Conservation (phyloP, 2,329 filamentous ascomycete genomes). For the Allantophomopsis cytisporea region DNA sequence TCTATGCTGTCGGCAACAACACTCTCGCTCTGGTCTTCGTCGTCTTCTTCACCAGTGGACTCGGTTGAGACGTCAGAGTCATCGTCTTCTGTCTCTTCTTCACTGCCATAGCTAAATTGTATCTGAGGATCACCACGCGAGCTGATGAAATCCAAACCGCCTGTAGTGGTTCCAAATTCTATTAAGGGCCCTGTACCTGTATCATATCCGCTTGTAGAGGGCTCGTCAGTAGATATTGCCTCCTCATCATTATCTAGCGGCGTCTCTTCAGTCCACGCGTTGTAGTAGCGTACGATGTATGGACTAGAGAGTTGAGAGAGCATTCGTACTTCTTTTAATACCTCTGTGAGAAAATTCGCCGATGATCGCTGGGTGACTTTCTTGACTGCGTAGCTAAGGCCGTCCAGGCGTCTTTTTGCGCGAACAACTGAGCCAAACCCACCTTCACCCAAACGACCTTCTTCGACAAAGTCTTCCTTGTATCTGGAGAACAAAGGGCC, state of each 20-base stretch:
- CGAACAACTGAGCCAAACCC: constrained; percentile 96
- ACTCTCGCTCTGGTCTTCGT: constrained; percentile 7
- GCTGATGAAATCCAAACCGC: constrained; percentile 86
- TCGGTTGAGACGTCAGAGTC: constrained; percentile 21
- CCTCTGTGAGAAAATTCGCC: constrained; percentile 60
- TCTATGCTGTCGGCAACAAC: constrained; percentile 5
- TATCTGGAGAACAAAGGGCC: constrained; percentile 55
- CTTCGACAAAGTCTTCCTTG: constrained; percentile 78
- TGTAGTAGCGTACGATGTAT: constrained; percentile 79
- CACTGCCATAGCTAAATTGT: constrained; percentile 55
- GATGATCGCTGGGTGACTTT: constrained; percentile 80
- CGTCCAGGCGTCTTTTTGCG: constrained; percentile 85
- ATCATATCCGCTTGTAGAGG: constrained; percentile 12
- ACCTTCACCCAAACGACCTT: constrained; percentile 78
- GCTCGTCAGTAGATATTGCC: constrained; percentile 10
- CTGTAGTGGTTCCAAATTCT: constrained; percentile 40
- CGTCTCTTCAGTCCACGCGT: constrained; percentile 80
- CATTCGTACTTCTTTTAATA: constrained; percentile 73
- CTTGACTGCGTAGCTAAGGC: constrained; percentile 90
- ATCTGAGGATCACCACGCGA: constrained; percentile 66
- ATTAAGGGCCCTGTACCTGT: constrained; percentile 12
- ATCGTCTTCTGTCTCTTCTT: constrained; percentile 29
- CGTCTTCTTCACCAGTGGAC: constrained; percentile 26
- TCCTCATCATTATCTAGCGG: constrained; percentile 44
- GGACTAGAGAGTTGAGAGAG: constrained; percentile 90